Base-by-base conservation (phyloP, 192 early-diverging fungal genomes). In the Thamnidium elegans region DNA sequence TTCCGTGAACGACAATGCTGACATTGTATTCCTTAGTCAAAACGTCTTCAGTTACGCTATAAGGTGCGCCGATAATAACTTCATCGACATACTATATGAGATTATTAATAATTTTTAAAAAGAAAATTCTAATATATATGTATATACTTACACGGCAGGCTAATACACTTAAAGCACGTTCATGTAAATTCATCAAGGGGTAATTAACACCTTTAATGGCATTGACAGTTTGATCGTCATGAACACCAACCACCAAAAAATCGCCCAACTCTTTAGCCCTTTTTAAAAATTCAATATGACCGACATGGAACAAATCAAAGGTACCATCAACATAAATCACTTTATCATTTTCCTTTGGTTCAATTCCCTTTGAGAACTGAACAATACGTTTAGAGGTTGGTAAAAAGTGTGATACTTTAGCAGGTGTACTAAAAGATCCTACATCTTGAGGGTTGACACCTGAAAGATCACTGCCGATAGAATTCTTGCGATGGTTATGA, bases 241-340 rank as follows among this genome's bases (percentile, higher is more conserved):
- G 93, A 30, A 98, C 83, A 31, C 94, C 96, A 11, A 96, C 96
- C 42, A 98, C 78, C 46, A 98, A 76, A 64, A 91, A 97, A 77
- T 93, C 86, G 50, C 95, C 94, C 46, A 86, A 72, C 63, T 84
- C 86, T 66, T 85, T 91, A 32, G 92, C 94, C 65, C 89, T 83
- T 72, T 86, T 87, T 71, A 98, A 79, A 75, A 96, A 94, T 75
- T 94, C 90, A 69, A 94, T 92, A 74, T 97, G 95, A 60, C 88
- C 88, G 23, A 87, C 79, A 71, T 95, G 95, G 84, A 97, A 97
- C 62, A 98, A 74, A 66, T 98, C 96, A 79, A 96, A 98, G 13
- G 92, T 91, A 19, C 96, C 96, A 68, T 98, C 94, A 10, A 98
- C 94, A 73, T 98, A 98, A 23, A 98, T 87, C 15, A 95, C 85